Percentiles rank a stretch among this genome's conserved stretches.
These are phyloP conservation scores for Escallonia rubra DNA, from an alignment of 129 eudicot genomes.

Conservation along the genomic window DNA sequence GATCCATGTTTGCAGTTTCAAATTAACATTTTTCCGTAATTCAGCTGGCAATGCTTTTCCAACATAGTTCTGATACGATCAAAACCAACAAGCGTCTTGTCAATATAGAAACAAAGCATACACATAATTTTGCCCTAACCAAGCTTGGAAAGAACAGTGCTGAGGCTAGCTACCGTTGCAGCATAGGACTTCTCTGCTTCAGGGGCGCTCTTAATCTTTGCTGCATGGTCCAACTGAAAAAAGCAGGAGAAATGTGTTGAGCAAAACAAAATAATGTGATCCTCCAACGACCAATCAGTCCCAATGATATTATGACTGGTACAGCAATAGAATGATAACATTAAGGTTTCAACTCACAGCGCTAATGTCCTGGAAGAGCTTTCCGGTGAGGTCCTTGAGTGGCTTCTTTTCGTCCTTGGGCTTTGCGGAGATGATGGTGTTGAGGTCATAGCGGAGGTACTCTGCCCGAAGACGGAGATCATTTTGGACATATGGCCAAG, in stretches of 20 bases:
- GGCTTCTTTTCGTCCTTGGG: conserved; percentile 68
- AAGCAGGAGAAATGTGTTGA: not conserved
- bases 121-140: conserved; percentile 49
- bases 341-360: conserved; percentile 36
- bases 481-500: conserved; percentile 93
- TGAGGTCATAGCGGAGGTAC: conserved; percentile 91
- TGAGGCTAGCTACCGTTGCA: conserved; percentile 64
- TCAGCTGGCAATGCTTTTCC: not conserved
- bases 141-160: conserved; percentile 78
- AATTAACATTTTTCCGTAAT: not conserved
- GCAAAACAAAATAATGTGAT: not conserved
- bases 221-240: conserved; percentile 86
- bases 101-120: not conserved
- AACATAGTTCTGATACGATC: no score
- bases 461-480: conserved; percentile 76
- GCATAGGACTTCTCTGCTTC: conserved; percentile 91
- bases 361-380: conserved; percentile 60
- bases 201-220: conserved; percentile 74
- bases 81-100: not conserved
- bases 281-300: not conserved
- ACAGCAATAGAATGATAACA: not conserved
- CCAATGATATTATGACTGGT: not conserved
- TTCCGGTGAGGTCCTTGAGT: conserved; percentile 70
- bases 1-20: not conserved
- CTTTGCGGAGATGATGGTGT: conserved; percentile 78